Conservation (phyloP, 208 protist genomes). For the Trypanosoma mega region DNA sequence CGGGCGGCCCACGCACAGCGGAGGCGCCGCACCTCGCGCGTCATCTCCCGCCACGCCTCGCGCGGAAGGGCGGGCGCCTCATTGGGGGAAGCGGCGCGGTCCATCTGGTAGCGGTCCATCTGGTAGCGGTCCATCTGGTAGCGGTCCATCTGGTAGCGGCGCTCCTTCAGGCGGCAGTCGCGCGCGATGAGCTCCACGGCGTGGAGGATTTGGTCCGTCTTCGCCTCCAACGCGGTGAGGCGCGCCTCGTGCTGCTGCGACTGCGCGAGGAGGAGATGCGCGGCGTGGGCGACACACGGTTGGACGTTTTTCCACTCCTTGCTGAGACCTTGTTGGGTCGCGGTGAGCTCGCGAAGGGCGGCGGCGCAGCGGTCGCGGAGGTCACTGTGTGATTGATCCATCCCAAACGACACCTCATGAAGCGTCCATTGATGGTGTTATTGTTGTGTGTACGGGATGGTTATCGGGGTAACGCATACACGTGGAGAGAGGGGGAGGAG, state of each 20-base stretch:
- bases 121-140: constrained; percentile 60
- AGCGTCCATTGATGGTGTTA: too few species aligned
- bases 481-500: too few species aligned
- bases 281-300: constrained; percentile 49
- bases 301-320: constrained; percentile 77
- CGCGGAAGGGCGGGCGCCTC: too few species aligned
- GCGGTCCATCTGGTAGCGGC: constrained; percentile 61
- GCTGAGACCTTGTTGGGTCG: constrained; percentile 39
- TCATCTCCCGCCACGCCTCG: too few species aligned
- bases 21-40: constrained; percentile 48
- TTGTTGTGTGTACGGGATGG: too few species aligned
- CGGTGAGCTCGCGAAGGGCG: constrained; percentile 35
- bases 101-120: too few species aligned
- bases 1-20: constrained; percentile 59
- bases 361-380: constrained; percentile 15
- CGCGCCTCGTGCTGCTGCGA: constrained; percentile 21
- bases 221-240: constrained; percentile 30
- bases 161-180: constrained; percentile 66
- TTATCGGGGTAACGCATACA: too few species aligned
- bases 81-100: too few species aligned
- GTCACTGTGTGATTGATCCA: neutral
- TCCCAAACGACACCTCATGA: too few species aligned
- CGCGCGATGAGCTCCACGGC: constrained; percentile 42
- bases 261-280: constrained; percentile 20
- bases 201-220: constrained; percentile 32